Base-by-base conservation (phyloP, 495 filamentous ascomycete genomes). In the Saxophila tyrrhenica region DNA sequence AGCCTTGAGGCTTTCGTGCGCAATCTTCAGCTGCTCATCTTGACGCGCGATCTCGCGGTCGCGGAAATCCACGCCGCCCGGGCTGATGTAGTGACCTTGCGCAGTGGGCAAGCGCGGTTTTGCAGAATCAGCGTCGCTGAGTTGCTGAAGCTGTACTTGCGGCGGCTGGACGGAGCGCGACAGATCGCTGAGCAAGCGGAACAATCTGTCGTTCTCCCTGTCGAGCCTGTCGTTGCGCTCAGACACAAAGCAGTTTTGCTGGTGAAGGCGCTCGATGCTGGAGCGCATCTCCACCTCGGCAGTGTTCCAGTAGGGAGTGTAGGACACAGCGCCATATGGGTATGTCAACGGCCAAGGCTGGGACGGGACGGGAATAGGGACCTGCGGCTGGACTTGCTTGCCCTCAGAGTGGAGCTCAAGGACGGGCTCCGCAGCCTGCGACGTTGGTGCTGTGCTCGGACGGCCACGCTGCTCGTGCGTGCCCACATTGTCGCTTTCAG, bases 11-110 rank as follows among this genome's bases (percentile, higher is more conserved):
- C 29, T 35, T 9, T 48, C 57, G 21, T 60, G 52, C 2, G 52
- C 51, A 45, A 25, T 48, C 45, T 23, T 35, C 8, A 60, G 42
- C n/a, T 50, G 54, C 39, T 60, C 58, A 17, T 56, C 58, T 10
- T 56, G 25, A 10, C 48, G 58, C 3, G 45, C 29, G n/a, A 60
- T 56, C 41, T 61, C 54, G 16, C 49, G 49, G 46, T 57, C 54
- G 15, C 58, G 39, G 25, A 60, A 60, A 15, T 22, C 52, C 5
- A 56, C 48, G 42, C 58, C 52, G 11, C 41, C 52, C 7, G 41
- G 17, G 29, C 29, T 35, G 29, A 35, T 13, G 13, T 7, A 35
- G 29, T 35, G 29, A 13, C 29, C 29, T 35, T n/a, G n/a, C n/a
- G n/a, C n/a, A n/a, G n/a, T n/a, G n/a, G n/a, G n/a, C n/a, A n/a